Percentiles rank a stretch among this genome's conserved stretches.
Evolutionary conservation across 1,284 basidiomycete species (phyloP).

Genomic region (Moesziomyces globuligerus): DNA sequence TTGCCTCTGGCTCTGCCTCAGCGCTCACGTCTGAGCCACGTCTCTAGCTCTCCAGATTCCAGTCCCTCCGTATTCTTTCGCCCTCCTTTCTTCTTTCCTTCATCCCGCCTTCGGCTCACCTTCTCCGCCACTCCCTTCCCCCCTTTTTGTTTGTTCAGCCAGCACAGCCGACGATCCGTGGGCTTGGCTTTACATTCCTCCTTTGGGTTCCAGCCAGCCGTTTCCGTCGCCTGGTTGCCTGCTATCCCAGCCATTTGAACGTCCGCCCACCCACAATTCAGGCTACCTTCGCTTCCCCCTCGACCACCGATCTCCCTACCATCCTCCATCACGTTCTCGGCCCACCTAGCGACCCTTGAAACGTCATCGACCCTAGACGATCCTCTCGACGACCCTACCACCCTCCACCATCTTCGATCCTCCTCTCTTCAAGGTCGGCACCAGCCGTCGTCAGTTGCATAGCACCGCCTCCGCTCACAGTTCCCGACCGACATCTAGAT

Average conservation of each 20-base stretch:
- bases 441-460: background rate
- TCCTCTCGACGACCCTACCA: background rate
- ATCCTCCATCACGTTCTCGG: background rate
- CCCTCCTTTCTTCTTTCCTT: constrained; percentile 8
- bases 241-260: background rate
- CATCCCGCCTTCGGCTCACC: constrained; percentile 14
- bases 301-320: background rate
- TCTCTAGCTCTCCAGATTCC: too few species aligned
- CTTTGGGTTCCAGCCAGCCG: constrained; percentile 21
- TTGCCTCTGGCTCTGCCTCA: background rate
- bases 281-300: background rate
- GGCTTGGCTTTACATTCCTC: constrained; percentile 30
- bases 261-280: background rate
- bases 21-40: background rate
- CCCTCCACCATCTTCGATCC: background rate
- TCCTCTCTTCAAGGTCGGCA: background rate
- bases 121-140: constrained; percentile 6
- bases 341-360: too few species aligned
- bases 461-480: background rate
- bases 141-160: constrained; percentile 35
- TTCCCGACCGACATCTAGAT: constrained; percentile 8
- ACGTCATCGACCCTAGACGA: background rate
- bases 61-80: background rate
- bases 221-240: background rate
- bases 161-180: constrained; percentile 29